These are phyloP conservation scores for Poronia punctata DNA, from an alignment of 495 filamentous ascomycete species.

Conservation along the genomic window DNA sequence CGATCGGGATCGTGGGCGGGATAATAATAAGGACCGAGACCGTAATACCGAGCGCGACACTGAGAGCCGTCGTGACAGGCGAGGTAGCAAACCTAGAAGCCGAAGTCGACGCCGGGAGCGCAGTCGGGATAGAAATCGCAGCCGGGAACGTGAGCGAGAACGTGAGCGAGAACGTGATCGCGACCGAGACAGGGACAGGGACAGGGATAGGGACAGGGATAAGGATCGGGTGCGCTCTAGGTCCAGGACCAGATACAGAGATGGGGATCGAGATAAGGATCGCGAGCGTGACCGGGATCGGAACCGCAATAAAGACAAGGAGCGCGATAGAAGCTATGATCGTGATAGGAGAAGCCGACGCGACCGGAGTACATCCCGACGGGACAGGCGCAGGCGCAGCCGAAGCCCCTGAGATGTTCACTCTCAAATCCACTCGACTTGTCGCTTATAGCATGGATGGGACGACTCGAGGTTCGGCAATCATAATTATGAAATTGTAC, in stretches of 20 bases:
- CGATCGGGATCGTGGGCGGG: conserved; percentile 17
- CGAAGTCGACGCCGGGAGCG: conserved; percentile 10
- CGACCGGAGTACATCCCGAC: conserved; percentile 19
- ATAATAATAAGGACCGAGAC: conserved; percentile 21
- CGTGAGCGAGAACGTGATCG: conserved; percentile 30
- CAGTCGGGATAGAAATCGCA: no score
- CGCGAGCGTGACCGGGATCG: conserved; percentile 17
- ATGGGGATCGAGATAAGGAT: conserved; percentile 16
- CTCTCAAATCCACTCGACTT: no score
- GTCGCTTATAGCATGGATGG: no score
- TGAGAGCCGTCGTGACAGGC: conserved; percentile 6
- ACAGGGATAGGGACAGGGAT: conserved; percentile 22
- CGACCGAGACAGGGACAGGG: conserved; percentile 23
- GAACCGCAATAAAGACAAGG: neutral
- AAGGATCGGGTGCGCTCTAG: conserved; percentile 22
- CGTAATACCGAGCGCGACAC: conserved; percentile 18
- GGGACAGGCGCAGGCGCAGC: conserved; percentile 19
- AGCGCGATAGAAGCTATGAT: conserved; percentile 10
- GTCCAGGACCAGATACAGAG: conserved; percentile 19
- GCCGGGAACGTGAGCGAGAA: conserved; percentile 7
- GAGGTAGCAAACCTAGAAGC: conserved; percentile 7
- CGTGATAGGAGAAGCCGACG: conserved; percentile 18
- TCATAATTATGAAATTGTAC: no score
- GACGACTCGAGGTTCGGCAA: no score
- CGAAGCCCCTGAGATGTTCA: conserved; percentile 21